These are phyloP conservation scores for Chalciporus chontae DNA, from an alignment of 768 basidiomycete genomes.

Conservation along the genomic window DNA sequence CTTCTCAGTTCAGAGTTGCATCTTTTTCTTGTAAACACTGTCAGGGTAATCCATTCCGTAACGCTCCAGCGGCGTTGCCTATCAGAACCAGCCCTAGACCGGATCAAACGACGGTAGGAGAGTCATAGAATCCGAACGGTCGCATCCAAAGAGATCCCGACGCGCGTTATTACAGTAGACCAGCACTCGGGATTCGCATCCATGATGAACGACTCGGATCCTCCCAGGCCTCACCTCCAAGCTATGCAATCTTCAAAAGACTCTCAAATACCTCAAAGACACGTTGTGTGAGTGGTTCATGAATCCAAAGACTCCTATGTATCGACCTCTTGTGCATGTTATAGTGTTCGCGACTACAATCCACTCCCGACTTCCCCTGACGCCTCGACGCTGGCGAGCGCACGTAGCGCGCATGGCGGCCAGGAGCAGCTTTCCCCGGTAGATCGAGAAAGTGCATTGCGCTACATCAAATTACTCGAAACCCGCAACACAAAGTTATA, in stretches of 20 bases:
- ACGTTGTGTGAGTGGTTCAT: conserved; percentile 11
- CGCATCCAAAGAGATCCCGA: neutral
- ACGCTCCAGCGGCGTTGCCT: neutral
- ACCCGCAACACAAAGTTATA: conserved; percentile 33
- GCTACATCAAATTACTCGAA: conserved; percentile 32
- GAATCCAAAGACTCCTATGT: neutral
- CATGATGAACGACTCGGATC: conserved; percentile 9
- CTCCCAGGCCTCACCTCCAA: neutral
- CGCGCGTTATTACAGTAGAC: neutral
- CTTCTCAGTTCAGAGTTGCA: neutral
- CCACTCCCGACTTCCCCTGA: conserved; percentile 1
- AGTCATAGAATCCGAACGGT: neutral
- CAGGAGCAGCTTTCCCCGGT: conserved; percentile 40
- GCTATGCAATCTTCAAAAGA: neutral
- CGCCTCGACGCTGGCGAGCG: neutral
- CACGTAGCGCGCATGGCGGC: conserved; percentile 37
- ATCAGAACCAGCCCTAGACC: neutral
- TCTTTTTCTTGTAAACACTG: neutral
- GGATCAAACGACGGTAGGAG: neutral
- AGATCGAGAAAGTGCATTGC: conserved; percentile 23
- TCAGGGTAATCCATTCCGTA: conserved; percentile 1
- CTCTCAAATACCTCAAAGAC: neutral
- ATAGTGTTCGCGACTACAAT: conserved; percentile 5
- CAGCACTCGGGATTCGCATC: neutral
- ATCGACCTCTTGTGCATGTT: neutral